Evolutionary conservation across 78 protist species (phyloP), one percentile per base, ranked within the genome.

Genomic region (Planoprotostelium fungivorum): DNA sequence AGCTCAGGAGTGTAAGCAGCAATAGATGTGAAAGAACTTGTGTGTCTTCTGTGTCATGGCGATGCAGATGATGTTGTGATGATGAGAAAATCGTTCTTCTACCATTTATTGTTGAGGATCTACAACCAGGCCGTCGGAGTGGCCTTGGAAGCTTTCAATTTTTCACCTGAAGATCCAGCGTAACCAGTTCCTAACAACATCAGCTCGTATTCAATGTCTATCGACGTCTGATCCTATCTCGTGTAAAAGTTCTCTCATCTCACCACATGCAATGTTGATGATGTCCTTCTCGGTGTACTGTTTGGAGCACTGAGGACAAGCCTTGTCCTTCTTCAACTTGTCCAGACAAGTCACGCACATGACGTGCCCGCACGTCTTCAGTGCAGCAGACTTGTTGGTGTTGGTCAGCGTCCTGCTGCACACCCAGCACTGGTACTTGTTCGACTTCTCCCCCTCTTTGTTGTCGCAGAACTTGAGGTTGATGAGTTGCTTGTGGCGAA

Each of bases 251-350:
- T 25, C 73, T 25, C 5, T 16, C 31, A 16, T 51, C 73, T 25
- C 16, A 51, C 73, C 73, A 25, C 31, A 51, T 51, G 73, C 5
- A 5, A 51, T 51, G 31, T 51, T 51, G 73, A 51, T 51, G 73
- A 51, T 16, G 73, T 51, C 73, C 16, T 51, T 51, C 16, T 51
- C 73, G 31, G 16, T 16, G 73, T 51, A 51, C 16, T 51, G 5
- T 51, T 51, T 51, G 73, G 73, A 51, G 73, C 73, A 51, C 73
- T 51, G 73, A 51, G 73, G 73, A 51, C 73, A 51, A 51, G 73
- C 73, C 31, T 16, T 16, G 73, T 51, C 73, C 5, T 16, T 51
- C 73, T 51, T 51, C 73, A 16, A 25, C 16, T 16, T 51, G 31
- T 51, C 73, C 73, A 51, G 73, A 51, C 73, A 51, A 51, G 73